Percentiles rank a stretch among this genome's conserved stretches.
phyloP scores from a whole-genome alignment of 345 rosid species.

The Alliaria petiolata region DNA sequence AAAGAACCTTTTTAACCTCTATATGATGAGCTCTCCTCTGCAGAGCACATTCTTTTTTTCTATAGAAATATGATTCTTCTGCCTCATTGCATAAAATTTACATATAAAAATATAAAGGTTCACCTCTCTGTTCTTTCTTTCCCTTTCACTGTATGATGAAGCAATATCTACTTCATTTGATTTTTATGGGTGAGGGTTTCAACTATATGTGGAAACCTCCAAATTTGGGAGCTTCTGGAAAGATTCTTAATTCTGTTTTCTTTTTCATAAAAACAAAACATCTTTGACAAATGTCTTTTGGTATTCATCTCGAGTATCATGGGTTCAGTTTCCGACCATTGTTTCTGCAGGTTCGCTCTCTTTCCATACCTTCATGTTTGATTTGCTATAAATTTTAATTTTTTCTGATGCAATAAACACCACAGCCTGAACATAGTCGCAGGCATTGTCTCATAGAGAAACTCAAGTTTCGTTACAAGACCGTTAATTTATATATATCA shows the following conservation, averaged over 20 bases:
- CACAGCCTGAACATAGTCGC: too few species aligned
- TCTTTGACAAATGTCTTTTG: background rate
- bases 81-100: background rate
- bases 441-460: background rate
- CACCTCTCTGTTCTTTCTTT: background rate
- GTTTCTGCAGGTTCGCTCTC: background rate
- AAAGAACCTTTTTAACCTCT: conserved; percentile 5
- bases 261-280: background rate
- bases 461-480: background rate
- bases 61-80: conserved; percentile 15
- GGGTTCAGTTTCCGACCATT: background rate
- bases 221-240: too few species aligned
- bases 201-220: background rate
- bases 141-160: background rate
- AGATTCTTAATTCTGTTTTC: background rate
- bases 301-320: background rate
- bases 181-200: background rate
- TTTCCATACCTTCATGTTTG: background rate
- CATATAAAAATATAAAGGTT: background rate
- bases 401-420: background rate
- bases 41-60: background rate
- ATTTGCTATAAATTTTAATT: background rate
- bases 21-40: conserved; percentile 11
- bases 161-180: background rate
- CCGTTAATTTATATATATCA: too few species aligned